Base-by-base conservation (phyloP, 768 basidiomycete genomes). In the Brasilioporus rufonigricans region DNA sequence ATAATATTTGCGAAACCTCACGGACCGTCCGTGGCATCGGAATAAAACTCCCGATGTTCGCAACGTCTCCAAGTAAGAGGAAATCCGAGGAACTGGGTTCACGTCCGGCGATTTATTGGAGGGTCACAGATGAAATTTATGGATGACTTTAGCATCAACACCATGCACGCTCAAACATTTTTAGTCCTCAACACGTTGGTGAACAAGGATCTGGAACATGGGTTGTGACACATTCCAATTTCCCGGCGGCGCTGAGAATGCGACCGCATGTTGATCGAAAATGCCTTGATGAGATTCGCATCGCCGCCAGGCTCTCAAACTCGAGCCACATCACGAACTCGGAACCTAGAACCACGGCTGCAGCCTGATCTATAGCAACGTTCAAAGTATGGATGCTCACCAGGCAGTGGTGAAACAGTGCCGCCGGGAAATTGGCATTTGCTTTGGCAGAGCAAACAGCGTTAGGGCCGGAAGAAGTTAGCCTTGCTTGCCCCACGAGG, bases 401-500 rank as follows among this genome's bases (percentile, higher is more conserved):
- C 14, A 4, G 18, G 16, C 27, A 29, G 27, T 9, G 16, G 6
- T n/a, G 16, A 8, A 11, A 31, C 44, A 21, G 43, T 31, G 7
- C 14, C 36, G 26, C n/a, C 44, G 21, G 26, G 41, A 44, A 33
- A 26, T n/a, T 44, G 1, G 23, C 27, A 12, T 40, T 27, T 50
- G 39, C 24, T 21, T 39, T 29, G 35, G 48, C 16, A 21, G 21
- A 19, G 47, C 38, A 16, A 40, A 44, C 13, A 44, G 35, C 35
- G 18, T 36, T 3, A 44, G 5, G 11, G 29, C 11, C n/a, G 27
- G 10, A n/a, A n/a, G 7, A 32, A 18, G 26, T 1, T 36, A 14
- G 29, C 64, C 65, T 62, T 23, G 63, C 63, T 59, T 46, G 12
- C 29, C 1, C 51, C 65, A 65, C 46, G 65, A 66, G 65, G 65